Evolutionary conservation across 2,329 filamentous ascomycete species (phyloP).

Genomic region (Myriosclerotinia curreyana): DNA sequence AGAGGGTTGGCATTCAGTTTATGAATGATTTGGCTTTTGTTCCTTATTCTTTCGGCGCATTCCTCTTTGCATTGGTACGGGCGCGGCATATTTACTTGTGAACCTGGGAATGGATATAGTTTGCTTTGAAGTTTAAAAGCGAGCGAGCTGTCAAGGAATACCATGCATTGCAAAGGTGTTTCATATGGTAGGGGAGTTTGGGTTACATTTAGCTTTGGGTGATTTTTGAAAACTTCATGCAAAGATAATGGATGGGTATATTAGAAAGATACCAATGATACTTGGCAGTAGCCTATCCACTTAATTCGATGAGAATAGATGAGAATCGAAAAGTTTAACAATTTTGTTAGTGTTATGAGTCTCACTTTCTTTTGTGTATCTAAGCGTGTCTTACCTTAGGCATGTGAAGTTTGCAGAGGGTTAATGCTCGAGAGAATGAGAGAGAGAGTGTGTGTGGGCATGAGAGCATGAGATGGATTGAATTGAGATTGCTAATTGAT

Average conservation of each 20-base stretch:
- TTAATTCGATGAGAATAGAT: too few relatives aligned
- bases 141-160: not conserved
- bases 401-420: too few relatives aligned
- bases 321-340: too few relatives aligned
- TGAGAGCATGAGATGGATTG: too few relatives aligned
- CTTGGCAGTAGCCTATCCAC: not conserved
- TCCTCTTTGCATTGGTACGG: not conserved
- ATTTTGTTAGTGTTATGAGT: too few relatives aligned
- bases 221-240: not conserved
- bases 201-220: not conserved
- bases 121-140: not conserved
- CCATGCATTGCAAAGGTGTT: constrained; percentile 3
- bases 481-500: too few relatives aligned
- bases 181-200: not conserved
- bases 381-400: too few relatives aligned
- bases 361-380: too few relatives aligned
- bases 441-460: too few relatives aligned
- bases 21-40: not conserved
- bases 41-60: not conserved
- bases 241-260: not conserved
- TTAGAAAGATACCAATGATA: constrained; percentile 9
- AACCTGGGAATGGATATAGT: not conserved
- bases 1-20: constrained; percentile 30
- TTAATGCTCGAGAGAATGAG: too few relatives aligned
- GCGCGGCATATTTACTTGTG: not conserved